A percentile compares a stretch with the other conserved stretches of the same genome.
Evolutionary conservation across 2,329 filamentous ascomycete genomes (phyloP).

Genomic region (Aspergillus bombycis): DNA sequence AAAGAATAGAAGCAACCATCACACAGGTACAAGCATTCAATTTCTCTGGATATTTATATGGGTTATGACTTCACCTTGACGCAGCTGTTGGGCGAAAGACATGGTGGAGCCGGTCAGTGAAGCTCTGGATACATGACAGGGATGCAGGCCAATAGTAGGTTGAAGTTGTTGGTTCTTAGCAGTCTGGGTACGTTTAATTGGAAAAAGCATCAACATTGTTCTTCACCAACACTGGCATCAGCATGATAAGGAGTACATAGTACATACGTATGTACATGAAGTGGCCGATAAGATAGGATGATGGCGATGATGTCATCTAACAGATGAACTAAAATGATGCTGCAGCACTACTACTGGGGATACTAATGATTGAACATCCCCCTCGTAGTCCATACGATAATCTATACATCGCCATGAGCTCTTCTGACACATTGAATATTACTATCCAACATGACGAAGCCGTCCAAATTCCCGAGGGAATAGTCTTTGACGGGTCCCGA

Average conservation of each 20-base stretch:
- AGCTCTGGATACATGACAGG: background rate
- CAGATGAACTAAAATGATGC: background rate
- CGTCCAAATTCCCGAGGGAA: background rate
- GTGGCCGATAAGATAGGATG: background rate
- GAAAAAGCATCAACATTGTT: background rate
- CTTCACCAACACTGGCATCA: background rate
- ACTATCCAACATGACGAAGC: background rate
- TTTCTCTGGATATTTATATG: background rate
- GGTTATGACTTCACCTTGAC: conserved; percentile 37
- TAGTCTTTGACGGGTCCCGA: conserved; percentile 22
- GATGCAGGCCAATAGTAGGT: background rate
- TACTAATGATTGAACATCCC: background rate
- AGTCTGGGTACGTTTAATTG: background rate
- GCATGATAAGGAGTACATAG: background rate
- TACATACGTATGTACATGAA: background rate
- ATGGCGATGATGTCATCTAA: conserved; percentile 9
- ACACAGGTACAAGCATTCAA: background rate
- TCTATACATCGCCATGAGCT: background rate
- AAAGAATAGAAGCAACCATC: background rate
- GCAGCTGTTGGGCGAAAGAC: conserved; percentile 19
- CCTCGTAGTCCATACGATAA: background rate
- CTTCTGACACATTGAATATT: background rate
- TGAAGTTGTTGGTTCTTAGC: background rate
- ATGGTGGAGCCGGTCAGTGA: conserved; percentile 6
- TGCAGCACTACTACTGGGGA: background rate